Evolutionary conservation across 2,329 filamentous ascomycete species (phyloP), one percentile per base, ranked within the genome.

Genomic region (Pseudogymnoascus sp.): DNA sequence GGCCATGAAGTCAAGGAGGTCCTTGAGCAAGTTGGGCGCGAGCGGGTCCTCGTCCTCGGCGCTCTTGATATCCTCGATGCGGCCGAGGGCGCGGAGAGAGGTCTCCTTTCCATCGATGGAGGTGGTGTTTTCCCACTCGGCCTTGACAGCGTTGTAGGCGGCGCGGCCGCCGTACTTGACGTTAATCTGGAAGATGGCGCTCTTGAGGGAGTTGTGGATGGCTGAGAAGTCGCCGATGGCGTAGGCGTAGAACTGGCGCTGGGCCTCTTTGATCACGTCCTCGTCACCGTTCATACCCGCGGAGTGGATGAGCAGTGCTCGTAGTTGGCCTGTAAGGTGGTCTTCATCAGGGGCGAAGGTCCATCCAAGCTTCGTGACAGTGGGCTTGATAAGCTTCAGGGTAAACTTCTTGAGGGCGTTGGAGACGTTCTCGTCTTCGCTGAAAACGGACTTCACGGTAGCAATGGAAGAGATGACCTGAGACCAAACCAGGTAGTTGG

Each of bases 41-140:
- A 56, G 47, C 2, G 47, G 47, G 47, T 56, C 47, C n/a, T 31
- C 47, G 8, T 56, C 47, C n/a, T 56, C 47, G 4, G 47, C 47
- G 47, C 3, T 56, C 47, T 56, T 56, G 26, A 56, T 56, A 63
- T 91, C 85, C 69, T 88, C 87, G 19, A 89, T 86, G 40, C 86
- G 85, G 35, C 92, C 91, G 50, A 99, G 82, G 3, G 89, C 85
- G 38, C 83, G 80, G 2, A 97, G 83, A 68, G 86, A 89, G 67
- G 96, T 89, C 69, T 96, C 92, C 76, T 93, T 96, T 70, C 92
- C 93, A 71, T 97, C 95, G 38, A 97, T 87, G 6, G 92, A 91
- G 61, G 88, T 88, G 11, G 91, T 95, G 61, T 81, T 86, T 67
- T 86, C 82, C 82, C 91, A 97, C 74, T 97, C 93, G 62, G 91